phyloP scores from a whole-genome alignment of 345 rosid genomes.

The Ceriops tagal region DNA sequence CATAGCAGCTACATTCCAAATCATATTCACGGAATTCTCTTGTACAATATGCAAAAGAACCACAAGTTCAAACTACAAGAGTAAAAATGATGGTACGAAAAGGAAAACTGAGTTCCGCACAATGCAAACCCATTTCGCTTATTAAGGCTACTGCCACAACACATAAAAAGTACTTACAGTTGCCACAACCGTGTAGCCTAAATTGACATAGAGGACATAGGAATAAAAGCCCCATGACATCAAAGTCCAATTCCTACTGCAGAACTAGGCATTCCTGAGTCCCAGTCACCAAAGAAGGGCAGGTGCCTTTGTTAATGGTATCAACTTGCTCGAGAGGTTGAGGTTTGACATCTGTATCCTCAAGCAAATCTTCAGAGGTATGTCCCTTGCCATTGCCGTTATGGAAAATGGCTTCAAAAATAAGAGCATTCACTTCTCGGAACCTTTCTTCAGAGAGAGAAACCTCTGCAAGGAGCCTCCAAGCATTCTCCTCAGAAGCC shows the following conservation, averaged over 20 bases:
- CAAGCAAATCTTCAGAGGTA: slow-evolving; percentile 19
- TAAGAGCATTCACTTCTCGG: slow-evolving; percentile 64
- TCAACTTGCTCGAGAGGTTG: slow-evolving; percentile 16
- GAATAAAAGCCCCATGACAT: not conserved
- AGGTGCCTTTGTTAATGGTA: slow-evolving; percentile 35
- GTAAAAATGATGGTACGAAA: not conserved
- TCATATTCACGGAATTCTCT: too few species aligned
- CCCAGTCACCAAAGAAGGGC: slow-evolving; percentile 41
- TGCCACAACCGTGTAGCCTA: not conserved
- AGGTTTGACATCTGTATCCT: slow-evolving; percentile 25
- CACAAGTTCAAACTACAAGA: too few species aligned
- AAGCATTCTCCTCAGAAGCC: slow-evolving; percentile 87
- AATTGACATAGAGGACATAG: not conserved
- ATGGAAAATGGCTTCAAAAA: slow-evolving; percentile 52
- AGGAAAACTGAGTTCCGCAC: not conserved
- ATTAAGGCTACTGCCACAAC: slow-evolving; percentile 15
- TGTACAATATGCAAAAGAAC: too few species aligned
- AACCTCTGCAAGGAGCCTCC: slow-evolving; percentile 83
- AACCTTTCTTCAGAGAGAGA: slow-evolving; percentile 87
- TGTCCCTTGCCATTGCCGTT: slow-evolving; percentile 14
- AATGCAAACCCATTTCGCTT: slow-evolving; percentile 13
- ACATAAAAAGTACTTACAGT: not conserved
- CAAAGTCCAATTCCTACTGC: slow-evolving; percentile 40
- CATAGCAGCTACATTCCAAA: too few species aligned
- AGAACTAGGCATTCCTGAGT: slow-evolving; percentile 67